A percentile compares a stretch with the other conserved stretches of the same genome.
Evolutionary conservation across 306 rosid genomes (phyloP).

Genomic region (Aeschynomene evenia): DNA sequence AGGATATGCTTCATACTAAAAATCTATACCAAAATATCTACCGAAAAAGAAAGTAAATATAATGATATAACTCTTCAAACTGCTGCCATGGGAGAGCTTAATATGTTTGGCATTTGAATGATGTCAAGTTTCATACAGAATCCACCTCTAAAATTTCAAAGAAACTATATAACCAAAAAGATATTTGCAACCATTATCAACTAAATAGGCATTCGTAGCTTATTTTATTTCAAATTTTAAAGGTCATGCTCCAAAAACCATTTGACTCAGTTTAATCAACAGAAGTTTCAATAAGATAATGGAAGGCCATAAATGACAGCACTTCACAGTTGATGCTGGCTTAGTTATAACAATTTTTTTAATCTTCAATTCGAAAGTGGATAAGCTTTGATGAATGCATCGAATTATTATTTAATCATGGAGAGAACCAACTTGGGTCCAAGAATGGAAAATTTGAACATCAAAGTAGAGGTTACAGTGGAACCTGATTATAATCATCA

Average conservation of each 20-base stretch:
- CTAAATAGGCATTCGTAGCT: neutral
- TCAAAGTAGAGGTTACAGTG: conserved; percentile 6
- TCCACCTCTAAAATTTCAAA: conserved; percentile 4
- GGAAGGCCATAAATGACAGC: neutral
- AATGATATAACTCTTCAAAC: conserved; percentile 13
- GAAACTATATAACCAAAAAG: neutral
- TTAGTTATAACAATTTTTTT: neutral
- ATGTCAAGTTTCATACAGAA: neutral
- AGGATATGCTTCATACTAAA: neutral
- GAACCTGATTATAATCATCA: conserved; percentile 61
- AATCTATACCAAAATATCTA: neutral
- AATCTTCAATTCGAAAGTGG: conserved; percentile 10
- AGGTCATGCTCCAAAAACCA: neutral
- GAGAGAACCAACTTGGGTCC: neutral
- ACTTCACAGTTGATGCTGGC: neutral
- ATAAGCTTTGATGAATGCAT: neutral
- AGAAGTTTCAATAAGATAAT: neutral
- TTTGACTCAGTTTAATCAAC: neutral
- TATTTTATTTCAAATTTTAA: neutral
- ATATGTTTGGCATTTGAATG: neutral
- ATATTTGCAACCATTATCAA: neutral
- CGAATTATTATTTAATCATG: neutral
- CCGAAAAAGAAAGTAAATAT: neutral
- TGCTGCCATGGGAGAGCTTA: neutral
- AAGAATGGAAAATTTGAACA: conserved; percentile 12